Evolutionary conservation across 371 early-diverging fungal species (phyloP).

Genomic region (Mucor circinelloides): DNA sequence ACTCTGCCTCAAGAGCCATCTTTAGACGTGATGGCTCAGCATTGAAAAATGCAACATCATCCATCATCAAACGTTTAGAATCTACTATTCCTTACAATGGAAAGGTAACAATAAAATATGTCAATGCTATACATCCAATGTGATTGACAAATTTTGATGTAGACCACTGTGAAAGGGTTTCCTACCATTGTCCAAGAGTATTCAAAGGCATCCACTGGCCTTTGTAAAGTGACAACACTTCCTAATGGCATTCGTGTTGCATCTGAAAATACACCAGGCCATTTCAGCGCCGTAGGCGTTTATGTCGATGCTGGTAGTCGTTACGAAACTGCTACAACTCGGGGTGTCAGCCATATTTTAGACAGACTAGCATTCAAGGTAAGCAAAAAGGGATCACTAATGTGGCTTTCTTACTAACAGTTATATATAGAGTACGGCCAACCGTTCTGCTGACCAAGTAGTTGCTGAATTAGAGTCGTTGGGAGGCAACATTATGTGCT

Average conservation of each 20-base stretch:
- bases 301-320: slow-evolving; percentile 91
- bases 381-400: not conserved
- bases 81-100: slow-evolving; percentile 19
- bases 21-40: not conserved
- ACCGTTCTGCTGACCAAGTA: slow-evolving; percentile 69
- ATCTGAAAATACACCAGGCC: slow-evolving; percentile 81
- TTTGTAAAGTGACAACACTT: slow-evolving; percentile 70
- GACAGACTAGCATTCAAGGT: slow-evolving; percentile 95
- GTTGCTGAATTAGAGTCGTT: slow-evolving; percentile 79
- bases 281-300: slow-evolving; percentile 88
- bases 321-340: slow-evolving; percentile 73
- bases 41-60: slow-evolving; percentile 1
- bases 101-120: slow-evolving; percentile 10
- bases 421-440: slow-evolving; percentile 55
- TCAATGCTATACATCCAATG: not conserved
- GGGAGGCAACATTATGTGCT: slow-evolving; percentile 90
- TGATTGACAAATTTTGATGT: not conserved
- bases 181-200: slow-evolving; percentile 49
- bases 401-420: not conserved
- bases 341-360: slow-evolving; percentile 83
- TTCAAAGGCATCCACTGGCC: slow-evolving; percentile 44
- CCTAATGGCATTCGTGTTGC: slow-evolving; percentile 89
- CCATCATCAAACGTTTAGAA: slow-evolving; percentile 23
- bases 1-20: slow-evolving; percentile 9
- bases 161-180: slow-evolving; percentile 15